Base-by-base conservation (phyloP, 148 eudicot genomes). In the Amaranthus cruentus region DNA sequence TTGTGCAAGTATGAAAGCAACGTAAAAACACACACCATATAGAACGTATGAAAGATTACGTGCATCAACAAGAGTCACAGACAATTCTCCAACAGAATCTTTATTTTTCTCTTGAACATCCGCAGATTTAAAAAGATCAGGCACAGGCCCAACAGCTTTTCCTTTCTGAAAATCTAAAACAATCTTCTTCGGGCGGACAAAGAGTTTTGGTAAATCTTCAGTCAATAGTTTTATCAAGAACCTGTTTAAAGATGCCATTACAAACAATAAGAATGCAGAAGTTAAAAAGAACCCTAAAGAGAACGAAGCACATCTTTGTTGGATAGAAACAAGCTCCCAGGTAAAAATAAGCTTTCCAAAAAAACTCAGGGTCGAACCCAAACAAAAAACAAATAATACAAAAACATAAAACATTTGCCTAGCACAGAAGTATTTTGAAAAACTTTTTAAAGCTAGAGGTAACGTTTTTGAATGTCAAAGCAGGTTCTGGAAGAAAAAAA, bases 11-110 rank as follows among this genome's bases (percentile, higher is more conserved):
- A 28, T 28, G 38, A 28, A 28, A 51, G 5, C 70, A 59, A 55
- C 6, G 4, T 5, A 55, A 60, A 42, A 49, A 6, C 55, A 3
- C 72, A 66, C 84, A 94, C 99, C 99, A 74, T 79, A 91, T 66
- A 88, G 74, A 66, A 83, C 61, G 77, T 91, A 90, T 47, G 88
- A 85, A 47, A 95, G 97, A 81, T 87, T 88, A 47, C 89, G 83
- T 72, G 99, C 99, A 91, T 95, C 97, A 54, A 91, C 96, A 74
- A 95, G 97, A 76, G 99, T 95, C 60, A 88, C 99, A 6, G 99
- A 95, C 75, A 95, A 86, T 88, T 95, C 99, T 66, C 97, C 99
- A 66, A 85, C 87, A 80, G 79, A 91, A 80, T 95, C 89, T 59
- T 83, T 91, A 73, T 95, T 92, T 80, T 93, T 88, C 73, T 88